Percentiles rank a stretch among this genome's conserved stretches.
Evolutionary conservation across 148 eudicot genomes (phyloP).

Genomic region (Dianthus caryophyllus): DNA sequence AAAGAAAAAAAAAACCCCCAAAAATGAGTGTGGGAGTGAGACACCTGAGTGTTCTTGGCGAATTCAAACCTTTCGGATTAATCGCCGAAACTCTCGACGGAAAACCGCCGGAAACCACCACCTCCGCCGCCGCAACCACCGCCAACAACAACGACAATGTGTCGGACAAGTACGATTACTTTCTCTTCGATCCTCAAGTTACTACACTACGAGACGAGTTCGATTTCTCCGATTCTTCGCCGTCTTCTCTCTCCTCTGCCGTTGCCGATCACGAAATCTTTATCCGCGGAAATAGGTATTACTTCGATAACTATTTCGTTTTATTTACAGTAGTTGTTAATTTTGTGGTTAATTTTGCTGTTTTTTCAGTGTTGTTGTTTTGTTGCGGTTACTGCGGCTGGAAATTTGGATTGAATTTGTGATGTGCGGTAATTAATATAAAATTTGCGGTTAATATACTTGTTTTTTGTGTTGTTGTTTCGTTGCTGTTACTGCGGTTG

Average conservation of each 20-base stretch:
- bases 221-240: slow-evolving; percentile 16
- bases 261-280: slow-evolving; percentile 79
- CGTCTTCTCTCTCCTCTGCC: slow-evolving; percentile 26
- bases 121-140: not conserved
- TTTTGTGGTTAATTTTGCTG: not conserved
- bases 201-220: slow-evolving; percentile 38
- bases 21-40: slow-evolving; percentile 56
- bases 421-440: not conserved
- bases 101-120: slow-evolving; percentile 28
- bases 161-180: slow-evolving; percentile 51
- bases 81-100: slow-evolving; percentile 88
- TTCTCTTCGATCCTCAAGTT: slow-evolving; percentile 62
- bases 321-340: not conserved
- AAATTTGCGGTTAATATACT: not conserved
- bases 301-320: not conserved
- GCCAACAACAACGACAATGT: slow-evolving; percentile 9
- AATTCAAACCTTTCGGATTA: slow-evolving; percentile 87
- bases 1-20: not conserved
- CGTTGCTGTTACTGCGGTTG: not conserved
- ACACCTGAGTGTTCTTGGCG: slow-evolving; percentile 64
- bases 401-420: not conserved
- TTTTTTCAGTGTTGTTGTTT: not conserved
- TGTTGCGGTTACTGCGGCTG: not conserved
- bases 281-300: slow-evolving; percentile 71
- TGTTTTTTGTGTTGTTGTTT: not conserved